These are phyloP conservation scores for Apiotrichum laibachii DNA, from an alignment of 1,284 basidiomycete genomes.

Conservation along the genomic window DNA sequence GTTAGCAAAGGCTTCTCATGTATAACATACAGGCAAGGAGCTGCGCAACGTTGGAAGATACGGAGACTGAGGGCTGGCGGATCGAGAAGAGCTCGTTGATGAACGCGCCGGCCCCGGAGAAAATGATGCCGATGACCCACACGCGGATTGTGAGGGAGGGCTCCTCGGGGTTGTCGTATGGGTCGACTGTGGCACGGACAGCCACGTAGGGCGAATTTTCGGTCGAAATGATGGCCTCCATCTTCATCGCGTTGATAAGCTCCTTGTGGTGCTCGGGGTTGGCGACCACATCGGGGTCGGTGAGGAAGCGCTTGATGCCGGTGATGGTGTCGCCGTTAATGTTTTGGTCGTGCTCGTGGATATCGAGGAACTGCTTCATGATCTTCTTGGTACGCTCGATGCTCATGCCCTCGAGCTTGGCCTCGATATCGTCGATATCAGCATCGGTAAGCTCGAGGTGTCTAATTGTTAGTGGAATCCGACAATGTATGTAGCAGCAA, in stretches of 20 bases:
- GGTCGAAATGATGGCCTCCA: constrained; percentile 39
- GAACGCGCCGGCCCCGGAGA: constrained; percentile 59
- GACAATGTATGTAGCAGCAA: too few species aligned
- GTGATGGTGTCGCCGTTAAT: constrained; percentile 24
- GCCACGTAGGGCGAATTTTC: constrained; percentile 74
- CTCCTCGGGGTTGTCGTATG: constrained; percentile 71
- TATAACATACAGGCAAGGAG: constrained; percentile 14
- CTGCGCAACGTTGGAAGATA: constrained; percentile 40
- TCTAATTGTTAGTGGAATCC: too few species aligned
- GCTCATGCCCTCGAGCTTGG: too few species aligned
- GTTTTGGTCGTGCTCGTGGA: constrained; percentile 39
- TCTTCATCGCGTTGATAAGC: constrained; percentile 34
- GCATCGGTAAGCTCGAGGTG: too few species aligned
- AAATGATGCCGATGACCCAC: constrained; percentile 64
- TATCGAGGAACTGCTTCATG: constrained; percentile 22
- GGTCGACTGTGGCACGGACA: constrained; percentile 77
- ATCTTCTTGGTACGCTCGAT: constrained; percentile 12
- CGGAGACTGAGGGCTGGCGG: constrained; percentile 33
- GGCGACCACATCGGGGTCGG: constrained; percentile 26
- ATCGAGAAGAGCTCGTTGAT: constrained; percentile 60
- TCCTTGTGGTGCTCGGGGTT: constrained; percentile 28
- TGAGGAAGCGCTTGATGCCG: constrained; percentile 27
- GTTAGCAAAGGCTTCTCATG: constrained; percentile 29
- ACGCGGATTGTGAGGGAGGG: constrained; percentile 80
- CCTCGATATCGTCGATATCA: too few species aligned